Evolutionary conservation across 805 yeast species (phyloP), one percentile per base, ranked within the genome.

Genomic region (Saccharomycopsis malanga): DNA sequence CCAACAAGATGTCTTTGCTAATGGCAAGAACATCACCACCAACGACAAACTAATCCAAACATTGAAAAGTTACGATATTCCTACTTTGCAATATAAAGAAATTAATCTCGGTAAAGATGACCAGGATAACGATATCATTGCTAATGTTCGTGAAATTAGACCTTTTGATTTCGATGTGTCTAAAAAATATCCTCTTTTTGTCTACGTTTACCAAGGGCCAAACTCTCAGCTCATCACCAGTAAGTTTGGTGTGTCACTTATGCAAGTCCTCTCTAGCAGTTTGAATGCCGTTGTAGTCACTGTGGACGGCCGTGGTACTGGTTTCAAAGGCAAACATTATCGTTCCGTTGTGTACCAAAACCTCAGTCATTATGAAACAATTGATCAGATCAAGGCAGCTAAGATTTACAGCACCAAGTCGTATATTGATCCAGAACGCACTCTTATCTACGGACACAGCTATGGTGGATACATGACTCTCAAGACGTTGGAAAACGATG

Each of bases 231-330:
- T 76, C 45, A 96, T 91, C 4, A 67, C 72, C 37, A 78, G 83
- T 53, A 60, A 67, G 12, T 87, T 79, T 58, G 60, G 74, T 0
- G 66, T 83, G 27, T 71, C 74, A 6, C 89, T 87, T 64, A 83
- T 89, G 52, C 76, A 83, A 24, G 81, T 85, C 9, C 76, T 84
- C 35, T 82, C 96, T 0, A 76, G 96, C 1, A 81, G 81, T 56
- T 69, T 85, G 53, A 73, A 83, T 57, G 87, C 94, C 2, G 75
- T 93, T 42, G 96, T 93, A 6, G 95, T 93, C 1, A 85, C 95
- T 1, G 95, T 93, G 3, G 98, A 93, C 64, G 98, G 98, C 0
- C 76, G 98, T 56, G 98, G 98, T 25, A 93, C 98, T 1, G 98
- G 97, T 0, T 86, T 72, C 63, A 86, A 80, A 65, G 96, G 96